These are phyloP conservation scores for Cladophialophora exuberans DNA, from an alignment of 2,329 filamentous ascomycete species.

Conservation along the genomic window DNA sequence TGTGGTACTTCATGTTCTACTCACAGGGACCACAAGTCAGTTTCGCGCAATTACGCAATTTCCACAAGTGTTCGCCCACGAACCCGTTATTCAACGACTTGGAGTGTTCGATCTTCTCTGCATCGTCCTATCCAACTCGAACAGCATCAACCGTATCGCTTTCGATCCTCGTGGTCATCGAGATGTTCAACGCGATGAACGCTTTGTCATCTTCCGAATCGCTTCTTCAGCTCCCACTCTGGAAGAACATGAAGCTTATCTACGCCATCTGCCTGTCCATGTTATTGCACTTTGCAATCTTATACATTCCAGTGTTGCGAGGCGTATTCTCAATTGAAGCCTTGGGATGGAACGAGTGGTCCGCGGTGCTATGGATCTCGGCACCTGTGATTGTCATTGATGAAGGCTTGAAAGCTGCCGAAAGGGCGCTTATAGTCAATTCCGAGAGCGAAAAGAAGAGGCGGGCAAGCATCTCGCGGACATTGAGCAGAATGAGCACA, in stretches of 20 bases:
- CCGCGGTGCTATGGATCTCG: conserved; percentile 85
- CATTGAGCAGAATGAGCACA: neutral
- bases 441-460: conserved; percentile 6
- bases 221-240: conserved; percentile 88
- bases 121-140: conserved; percentile 73
- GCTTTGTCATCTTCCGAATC: conserved; percentile 94
- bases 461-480: conserved; percentile 3
- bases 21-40: conserved; percentile 84
- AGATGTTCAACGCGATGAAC: conserved; percentile 99
- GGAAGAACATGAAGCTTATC: conserved; percentile 98
- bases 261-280: conserved; percentile 93
- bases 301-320: conserved; percentile 91
- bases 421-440: conserved; percentile 64
- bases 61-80: conserved; percentile 78
- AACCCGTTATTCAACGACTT: conserved; percentile 78
- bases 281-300: conserved; percentile 88
- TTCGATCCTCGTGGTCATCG: conserved; percentile 90
- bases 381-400: conserved; percentile 88
- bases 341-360: conserved; percentile 84
- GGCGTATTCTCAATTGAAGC: conserved; percentile 88
- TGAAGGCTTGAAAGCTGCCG: conserved; percentile 77
- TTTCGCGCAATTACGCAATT: conserved; percentile 87
- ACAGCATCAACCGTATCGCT: conserved; percentile 91
- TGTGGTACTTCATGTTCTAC: conserved; percentile 99
- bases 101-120: conserved; percentile 87